Percentiles rank a stretch among this genome's conserved stretches.
Conservation (phyloP, 768 basidiomycete genomes). For the Lentinula raphanica region DNA sequence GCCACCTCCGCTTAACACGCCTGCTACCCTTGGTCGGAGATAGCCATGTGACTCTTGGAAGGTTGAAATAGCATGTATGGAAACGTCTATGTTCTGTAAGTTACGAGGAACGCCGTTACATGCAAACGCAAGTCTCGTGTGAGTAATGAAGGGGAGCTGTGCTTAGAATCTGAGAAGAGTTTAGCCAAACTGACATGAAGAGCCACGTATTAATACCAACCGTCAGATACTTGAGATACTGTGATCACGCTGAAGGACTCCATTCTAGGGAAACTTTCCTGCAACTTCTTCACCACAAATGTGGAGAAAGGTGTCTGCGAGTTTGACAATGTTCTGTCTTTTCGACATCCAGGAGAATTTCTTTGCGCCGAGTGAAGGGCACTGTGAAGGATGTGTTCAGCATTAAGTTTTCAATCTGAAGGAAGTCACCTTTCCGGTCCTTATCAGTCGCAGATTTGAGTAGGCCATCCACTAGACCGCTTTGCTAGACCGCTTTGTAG, state of each 20-base stretch:
- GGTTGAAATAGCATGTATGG: slow-evolving; percentile 96
- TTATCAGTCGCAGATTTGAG: slow-evolving; percentile 76
- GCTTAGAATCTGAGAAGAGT: slow-evolving; percentile 67
- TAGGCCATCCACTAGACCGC: slow-evolving; percentile 83
- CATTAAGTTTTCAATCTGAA: slow-evolving; percentile 19
- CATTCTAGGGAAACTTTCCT: slow-evolving; percentile 92
- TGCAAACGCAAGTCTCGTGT: slow-evolving; percentile 88
- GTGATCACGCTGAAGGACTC: slow-evolving; percentile 95
- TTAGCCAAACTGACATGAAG: not conserved
- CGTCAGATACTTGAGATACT: slow-evolving; percentile 76
- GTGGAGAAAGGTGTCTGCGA: slow-evolving; percentile 61
- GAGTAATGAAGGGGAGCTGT: slow-evolving; percentile 86
- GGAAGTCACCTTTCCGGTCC: slow-evolving; percentile 52
- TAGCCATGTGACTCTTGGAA: slow-evolving; percentile 98
- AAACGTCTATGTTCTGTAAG: slow-evolving; percentile 88
- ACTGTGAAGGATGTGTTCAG: slow-evolving; percentile 40
- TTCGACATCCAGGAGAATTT: slow-evolving; percentile 66
- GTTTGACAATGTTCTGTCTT: slow-evolving; percentile 35
- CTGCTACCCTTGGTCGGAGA: slow-evolving; percentile 83
- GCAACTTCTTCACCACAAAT: slow-evolving; percentile 92
- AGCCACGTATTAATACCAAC: slow-evolving; percentile 34
- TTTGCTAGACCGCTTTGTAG: slow-evolving; percentile 93
- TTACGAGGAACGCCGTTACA: slow-evolving; percentile 83
- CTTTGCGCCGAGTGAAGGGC: slow-evolving; percentile 57
- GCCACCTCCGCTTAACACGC: slow-evolving; percentile 51